phyloP scores from a whole-genome alignment of 768 basidiomycete species.

The Hygrophorus russula region DNA sequence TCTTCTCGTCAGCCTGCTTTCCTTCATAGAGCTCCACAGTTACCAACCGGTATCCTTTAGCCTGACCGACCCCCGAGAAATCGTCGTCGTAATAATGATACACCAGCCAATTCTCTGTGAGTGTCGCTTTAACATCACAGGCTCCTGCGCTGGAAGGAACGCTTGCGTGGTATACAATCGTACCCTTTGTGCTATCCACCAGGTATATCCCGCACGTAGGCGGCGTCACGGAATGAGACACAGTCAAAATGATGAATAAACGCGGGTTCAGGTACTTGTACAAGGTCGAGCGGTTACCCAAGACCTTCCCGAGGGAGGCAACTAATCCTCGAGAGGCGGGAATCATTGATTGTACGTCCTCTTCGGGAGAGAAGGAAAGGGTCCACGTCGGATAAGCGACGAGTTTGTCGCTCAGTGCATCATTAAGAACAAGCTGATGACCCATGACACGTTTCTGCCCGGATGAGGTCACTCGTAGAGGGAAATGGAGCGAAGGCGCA shows the following conservation, averaged over 20 bases:
- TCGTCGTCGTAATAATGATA: conserved; percentile 74
- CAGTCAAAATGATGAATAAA: conserved; percentile 55
- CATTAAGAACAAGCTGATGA: conserved; percentile 35
- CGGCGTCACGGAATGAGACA: conserved; percentile 13
- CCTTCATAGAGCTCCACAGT: conserved; percentile 90
- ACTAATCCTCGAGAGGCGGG: conserved; percentile 40
- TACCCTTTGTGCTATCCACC: conserved; percentile 73
- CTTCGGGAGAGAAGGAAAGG: conserved; percentile 39
- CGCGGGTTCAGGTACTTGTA: conserved; percentile 94
- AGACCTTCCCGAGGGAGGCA: conserved; percentile 74
- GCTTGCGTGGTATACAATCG: conserved; percentile 52
- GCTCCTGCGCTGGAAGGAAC: conserved; percentile 30
- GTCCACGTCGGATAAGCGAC: conserved; percentile 60
- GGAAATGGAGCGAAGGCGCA: conserved; percentile 40
- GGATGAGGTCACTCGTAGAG: conserved; percentile 34
- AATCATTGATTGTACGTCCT: conserved; percentile 45
- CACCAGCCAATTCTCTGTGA: conserved; percentile 90
- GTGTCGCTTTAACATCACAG: conserved; percentile 57
- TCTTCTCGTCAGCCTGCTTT: conserved; percentile 51
- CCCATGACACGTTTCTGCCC: conserved; percentile 42
- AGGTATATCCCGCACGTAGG: conserved; percentile 56
- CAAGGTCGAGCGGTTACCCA: conserved; percentile 78
- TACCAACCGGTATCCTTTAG: conserved; percentile 65
- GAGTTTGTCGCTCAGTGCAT: conserved; percentile 30
- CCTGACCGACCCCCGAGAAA: conserved; percentile 27